These are phyloP conservation scores for Backusella tuberculispora DNA, from an alignment of 192 early-diverging fungal genomes.

Conservation along the genomic window DNA sequence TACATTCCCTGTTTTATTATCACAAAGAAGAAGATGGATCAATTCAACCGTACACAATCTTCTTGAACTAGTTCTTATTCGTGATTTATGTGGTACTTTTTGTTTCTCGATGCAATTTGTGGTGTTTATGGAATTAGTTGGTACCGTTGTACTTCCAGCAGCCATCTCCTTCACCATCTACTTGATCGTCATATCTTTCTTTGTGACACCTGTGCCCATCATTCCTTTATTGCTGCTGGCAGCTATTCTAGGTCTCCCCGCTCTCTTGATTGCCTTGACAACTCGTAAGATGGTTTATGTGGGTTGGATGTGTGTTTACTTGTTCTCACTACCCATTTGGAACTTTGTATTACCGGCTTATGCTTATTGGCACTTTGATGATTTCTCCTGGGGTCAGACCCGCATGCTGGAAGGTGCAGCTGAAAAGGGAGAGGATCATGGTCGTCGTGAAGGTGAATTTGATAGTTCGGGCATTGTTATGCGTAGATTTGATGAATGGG, in stretches of 20 bases:
- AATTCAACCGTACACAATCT: constrained; percentile 87
- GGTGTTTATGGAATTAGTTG: constrained; percentile 91
- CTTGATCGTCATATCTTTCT: constrained; percentile 78
- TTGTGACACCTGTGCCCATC: constrained; percentile 49
- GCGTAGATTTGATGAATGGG: constrained; percentile 77
- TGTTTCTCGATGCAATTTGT: constrained; percentile 97
- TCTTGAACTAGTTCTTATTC: constrained; percentile 78
- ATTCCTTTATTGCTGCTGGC: constrained; percentile 79
- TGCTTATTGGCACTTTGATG: constrained; percentile 92
- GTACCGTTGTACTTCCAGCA: constrained; percentile 89
- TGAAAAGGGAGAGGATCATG: constrained; percentile 60
- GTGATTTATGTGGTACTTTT: constrained; percentile 87
- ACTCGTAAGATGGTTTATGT: constrained; percentile 84
- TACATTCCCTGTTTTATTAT: constrained; percentile 67
- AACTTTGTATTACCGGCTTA: no score
- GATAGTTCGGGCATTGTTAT: constrained; percentile 73
- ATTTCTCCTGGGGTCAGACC: constrained; percentile 87
- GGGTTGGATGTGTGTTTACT: constrained; percentile 77
- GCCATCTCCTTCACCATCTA: constrained; percentile 87
- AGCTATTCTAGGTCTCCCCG: constrained; percentile 87
- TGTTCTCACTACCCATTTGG: constrained; percentile 69
- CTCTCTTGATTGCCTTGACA: constrained; percentile 86
- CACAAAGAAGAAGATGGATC: constrained; percentile 77
- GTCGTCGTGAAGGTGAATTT: constrained; percentile 73
- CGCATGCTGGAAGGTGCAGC: constrained; percentile 63